Evolutionary conservation across 2,329 filamentous ascomycete species (phyloP), one percentile per base, ranked within the genome.

Genomic region (Phialophora chinensis): DNA sequence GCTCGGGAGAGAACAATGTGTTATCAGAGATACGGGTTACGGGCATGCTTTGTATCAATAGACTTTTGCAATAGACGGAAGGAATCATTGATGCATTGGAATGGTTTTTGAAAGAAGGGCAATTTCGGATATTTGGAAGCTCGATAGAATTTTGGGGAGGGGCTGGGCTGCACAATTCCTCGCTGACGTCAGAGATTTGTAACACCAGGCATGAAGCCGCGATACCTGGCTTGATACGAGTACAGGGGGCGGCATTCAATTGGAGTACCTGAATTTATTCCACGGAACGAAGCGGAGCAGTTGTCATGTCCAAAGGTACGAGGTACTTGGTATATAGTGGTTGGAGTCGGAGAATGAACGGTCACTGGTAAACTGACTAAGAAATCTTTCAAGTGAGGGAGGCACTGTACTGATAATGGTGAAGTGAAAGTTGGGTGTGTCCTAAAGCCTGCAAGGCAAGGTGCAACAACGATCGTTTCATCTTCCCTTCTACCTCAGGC

Each of bases 231-330:
- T 14, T 53, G 23, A 20, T 23, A 20, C 31, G 31, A 31, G 31
- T 31, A 3, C 20, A 52, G 12, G 12, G 12, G 20, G 2, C 14
- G 20, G 20, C 49, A 20, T 25, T 29, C 27, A 7, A 53, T 53
- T 53, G 49, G 49, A 29, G 49, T 53, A 53, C 49, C 49, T 53
- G 49, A 27, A 27, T 53, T 52, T 12, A 25, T 53, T 14, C 38
- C 38, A 44, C 14, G 14, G 35, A 42, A 5, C 12, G 35, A 42
- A 42, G 12, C 35, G 14, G 17, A 44, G 17, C 38, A 44, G 7
- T 20, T n/a, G 17, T 11, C 17, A n/a, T 44, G 35, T 44, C 7
- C 14, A n/a, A 44, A 17, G 20, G 38, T 44, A 35, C 38, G 20
- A 17, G 20, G 38, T 44, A 35, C 38, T 20, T 3, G 7, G 8